Evolutionary conservation across 139 green algal species (phyloP).

Genomic region (Chlamydomonas sphaeroides): DNA sequence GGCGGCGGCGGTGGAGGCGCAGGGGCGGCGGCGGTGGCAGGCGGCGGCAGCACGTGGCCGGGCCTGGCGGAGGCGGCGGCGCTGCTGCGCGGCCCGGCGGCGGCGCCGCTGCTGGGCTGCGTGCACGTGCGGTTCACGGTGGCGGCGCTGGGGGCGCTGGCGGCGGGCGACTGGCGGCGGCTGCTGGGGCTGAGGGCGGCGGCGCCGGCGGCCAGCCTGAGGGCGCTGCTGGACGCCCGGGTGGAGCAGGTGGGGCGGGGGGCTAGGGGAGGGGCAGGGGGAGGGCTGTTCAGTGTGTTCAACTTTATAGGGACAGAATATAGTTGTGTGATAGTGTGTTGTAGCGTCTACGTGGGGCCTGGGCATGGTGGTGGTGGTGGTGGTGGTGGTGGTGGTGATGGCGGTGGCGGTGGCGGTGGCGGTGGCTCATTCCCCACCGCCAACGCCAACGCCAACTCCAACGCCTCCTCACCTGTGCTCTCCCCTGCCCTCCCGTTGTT

Average conservation of each 20-base stretch:
- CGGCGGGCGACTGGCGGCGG: not conserved
- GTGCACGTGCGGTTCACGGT: not conserved
- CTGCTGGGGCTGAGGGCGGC: not conserved
- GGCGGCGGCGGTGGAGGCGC: not conserved
- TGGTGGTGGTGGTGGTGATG: too few relatives aligned
- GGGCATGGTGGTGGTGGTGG: too few relatives aligned
- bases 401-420: too few relatives aligned
- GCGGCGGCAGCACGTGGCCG: too few relatives aligned
- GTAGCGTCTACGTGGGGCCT: too few relatives aligned
- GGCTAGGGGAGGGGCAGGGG: not conserved
- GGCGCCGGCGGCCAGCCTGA: too few relatives aligned
- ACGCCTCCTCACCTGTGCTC: not conserved
- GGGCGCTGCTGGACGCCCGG: not conserved
- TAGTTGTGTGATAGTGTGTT: too few relatives aligned
- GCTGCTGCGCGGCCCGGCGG: not conserved
- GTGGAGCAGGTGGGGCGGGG: not conserved
- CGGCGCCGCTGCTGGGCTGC: not conserved
- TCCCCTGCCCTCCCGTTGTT: not conserved
- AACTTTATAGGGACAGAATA: too few relatives aligned
- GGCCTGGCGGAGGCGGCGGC: not conserved
- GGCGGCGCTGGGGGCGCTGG: not conserved
- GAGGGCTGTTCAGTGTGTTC: not conserved
- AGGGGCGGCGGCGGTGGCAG: too few relatives aligned
- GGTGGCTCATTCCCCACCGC: not conserved
- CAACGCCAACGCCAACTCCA: not conserved